Evolutionary conservation across 352 stramenopile genomes (phyloP).

Genomic region (Phytophthora nicotianae): DNA sequence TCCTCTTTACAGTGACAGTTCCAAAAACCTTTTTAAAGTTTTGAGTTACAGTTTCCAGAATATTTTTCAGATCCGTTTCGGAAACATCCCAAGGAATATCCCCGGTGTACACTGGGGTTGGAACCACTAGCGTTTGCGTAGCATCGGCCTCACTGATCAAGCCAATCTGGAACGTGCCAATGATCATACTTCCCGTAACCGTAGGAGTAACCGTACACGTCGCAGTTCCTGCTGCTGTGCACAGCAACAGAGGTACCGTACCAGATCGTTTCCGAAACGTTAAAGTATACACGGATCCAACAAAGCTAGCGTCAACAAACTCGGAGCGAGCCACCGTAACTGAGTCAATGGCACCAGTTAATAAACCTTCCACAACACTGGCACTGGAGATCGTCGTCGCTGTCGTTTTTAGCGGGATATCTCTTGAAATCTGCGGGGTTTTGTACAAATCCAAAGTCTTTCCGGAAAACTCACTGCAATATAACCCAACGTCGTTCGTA

Average conservation of each 20-base stretch:
- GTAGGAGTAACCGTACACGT: constrained; percentile 29
- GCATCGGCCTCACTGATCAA: constrained; percentile 50
- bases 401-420: constrained; percentile 51
- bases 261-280: constrained; percentile 70
- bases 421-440: constrained; percentile 46
- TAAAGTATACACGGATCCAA: constrained; percentile 65
- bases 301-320: constrained; percentile 49
- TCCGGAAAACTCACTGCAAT: constrained; percentile 56
- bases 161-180: constrained; percentile 64
- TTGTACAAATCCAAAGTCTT: constrained; percentile 57
- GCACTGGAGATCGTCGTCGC: constrained; percentile 41
- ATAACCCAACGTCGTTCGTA: constrained; percentile 45
- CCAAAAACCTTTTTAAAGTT: constrained; percentile 82
- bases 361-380: constrained; percentile 44
- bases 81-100: constrained; percentile 81
- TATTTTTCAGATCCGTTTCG: constrained; percentile 62
- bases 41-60: constrained; percentile 44
- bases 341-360: constrained; percentile 61
- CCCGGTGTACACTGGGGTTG: constrained; percentile 21
- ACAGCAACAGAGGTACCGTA: constrained; percentile 60
- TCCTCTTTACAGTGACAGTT: constrained; percentile 78
- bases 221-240: constrained; percentile 42
- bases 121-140: background rate
- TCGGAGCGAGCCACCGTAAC: constrained; percentile 48
- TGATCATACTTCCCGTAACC: constrained; percentile 63